Evolutionary conservation across 352 stramenopile species (phyloP).

Genomic region (Globisporangium takayamanum): DNA sequence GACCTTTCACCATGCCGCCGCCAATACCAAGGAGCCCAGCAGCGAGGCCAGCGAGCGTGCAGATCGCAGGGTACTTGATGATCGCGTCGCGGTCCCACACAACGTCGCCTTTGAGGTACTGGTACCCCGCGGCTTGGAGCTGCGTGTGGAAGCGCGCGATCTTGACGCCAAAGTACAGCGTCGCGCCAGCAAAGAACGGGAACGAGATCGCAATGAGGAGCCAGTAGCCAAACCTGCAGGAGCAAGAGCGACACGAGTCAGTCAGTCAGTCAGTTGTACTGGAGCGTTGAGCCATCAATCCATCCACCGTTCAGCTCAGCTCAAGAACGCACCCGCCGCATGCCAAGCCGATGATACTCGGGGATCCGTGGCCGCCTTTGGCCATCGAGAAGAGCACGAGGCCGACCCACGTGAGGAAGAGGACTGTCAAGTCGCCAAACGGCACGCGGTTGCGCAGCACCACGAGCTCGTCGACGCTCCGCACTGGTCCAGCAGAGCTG

Average conservation of each 20-base stretch:
- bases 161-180: constrained; percentile 71
- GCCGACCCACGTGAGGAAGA: constrained; percentile 73
- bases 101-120: constrained; percentile 95
- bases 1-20: constrained; percentile 89
- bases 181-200: constrained; percentile 63
- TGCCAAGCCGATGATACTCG: constrained; percentile 62
- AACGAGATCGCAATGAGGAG: constrained; percentile 50
- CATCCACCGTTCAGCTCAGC: too few species aligned
- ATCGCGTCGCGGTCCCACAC: constrained; percentile 89
- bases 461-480: constrained; percentile 43
- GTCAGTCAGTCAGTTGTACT: too few species aligned
- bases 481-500: constrained; percentile 14
- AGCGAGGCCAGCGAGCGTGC: constrained; percentile 62
- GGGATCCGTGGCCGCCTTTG: constrained; percentile 68
- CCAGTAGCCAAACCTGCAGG: constrained; percentile 46
- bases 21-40: constrained; percentile 83
- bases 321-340: constrained; percentile 30
- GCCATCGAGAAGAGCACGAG: constrained; percentile 75
- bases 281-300: too few species aligned
- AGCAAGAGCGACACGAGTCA: too few species aligned
- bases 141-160: constrained; percentile 55
- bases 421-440: constrained; percentile 49
- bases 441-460: constrained; percentile 46
- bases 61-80: constrained; percentile 75
- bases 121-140: constrained; percentile 70